Percentiles rank a stretch among this genome's conserved stretches.
Conservation (phyloP, 2,329 filamentous ascomycete species). For the Epichloe sp. region DNA sequence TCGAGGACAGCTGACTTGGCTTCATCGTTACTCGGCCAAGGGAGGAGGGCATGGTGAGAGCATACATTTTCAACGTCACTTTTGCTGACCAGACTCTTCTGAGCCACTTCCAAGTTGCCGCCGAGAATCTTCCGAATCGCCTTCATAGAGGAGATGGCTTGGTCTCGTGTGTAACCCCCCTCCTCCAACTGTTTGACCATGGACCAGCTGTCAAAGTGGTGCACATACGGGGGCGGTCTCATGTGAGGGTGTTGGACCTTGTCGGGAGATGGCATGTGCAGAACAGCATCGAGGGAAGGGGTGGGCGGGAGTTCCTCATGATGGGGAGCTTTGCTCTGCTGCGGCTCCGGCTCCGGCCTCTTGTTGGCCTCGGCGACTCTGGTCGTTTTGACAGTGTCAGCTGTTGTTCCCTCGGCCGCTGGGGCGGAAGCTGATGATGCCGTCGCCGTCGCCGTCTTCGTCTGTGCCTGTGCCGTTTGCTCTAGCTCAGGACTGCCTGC, state of each 20-base stretch:
- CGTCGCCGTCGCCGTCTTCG: background rate
- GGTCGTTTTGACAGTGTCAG: background rate
- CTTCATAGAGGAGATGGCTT: constrained; percentile 85
- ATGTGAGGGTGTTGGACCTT: constrained; percentile 49
- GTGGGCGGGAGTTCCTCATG: constrained; percentile 19
- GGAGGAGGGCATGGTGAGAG: background rate
- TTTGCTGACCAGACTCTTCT: constrained; percentile 71
- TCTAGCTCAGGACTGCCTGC: background rate
- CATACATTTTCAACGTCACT: constrained; percentile 73
- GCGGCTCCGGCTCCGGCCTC: background rate
- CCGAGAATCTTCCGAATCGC: constrained; percentile 66
- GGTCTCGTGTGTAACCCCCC: constrained; percentile 58
- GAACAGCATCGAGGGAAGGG: constrained; percentile 32
- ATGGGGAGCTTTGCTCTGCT: constrained; percentile 1
- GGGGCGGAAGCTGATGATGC: background rate
- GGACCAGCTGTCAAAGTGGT: constrained; percentile 92
- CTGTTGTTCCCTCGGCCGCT: background rate
- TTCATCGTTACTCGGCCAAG: background rate
- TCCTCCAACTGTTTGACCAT: constrained; percentile 70
- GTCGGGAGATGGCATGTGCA: constrained; percentile 32
- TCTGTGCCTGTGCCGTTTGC: background rate
- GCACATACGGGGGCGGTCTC: constrained; percentile 66
- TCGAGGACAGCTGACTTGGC: background rate
- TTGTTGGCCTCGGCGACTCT: background rate
- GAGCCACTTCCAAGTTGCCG: constrained; percentile 69